Conservation (phyloP, 2,329 filamentous ascomycete genomes). For the Colletotrichum sp. region DNA sequence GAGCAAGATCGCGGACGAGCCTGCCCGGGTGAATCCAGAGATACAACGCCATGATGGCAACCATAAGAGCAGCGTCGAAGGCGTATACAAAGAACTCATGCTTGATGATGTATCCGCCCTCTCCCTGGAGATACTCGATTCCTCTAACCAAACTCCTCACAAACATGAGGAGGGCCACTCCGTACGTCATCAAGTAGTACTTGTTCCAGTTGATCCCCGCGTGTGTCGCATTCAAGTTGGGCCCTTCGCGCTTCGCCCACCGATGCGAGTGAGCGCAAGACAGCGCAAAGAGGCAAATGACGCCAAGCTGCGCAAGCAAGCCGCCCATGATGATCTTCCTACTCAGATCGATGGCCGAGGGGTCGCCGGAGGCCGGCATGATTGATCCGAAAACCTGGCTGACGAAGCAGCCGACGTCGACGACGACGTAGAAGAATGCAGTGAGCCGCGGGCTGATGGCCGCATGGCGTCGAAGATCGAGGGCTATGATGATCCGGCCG, state of each 20-base stretch:
- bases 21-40: conserved; percentile 21
- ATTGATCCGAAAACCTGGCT: conserved; percentile 42
- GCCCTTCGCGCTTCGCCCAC: neutral
- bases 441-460: conserved; percentile 40
- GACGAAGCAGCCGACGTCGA: conserved; percentile 47
- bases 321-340: conserved; percentile 34
- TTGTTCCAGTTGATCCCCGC: conserved; percentile 20
- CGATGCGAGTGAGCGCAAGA: neutral
- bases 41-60: conserved; percentile 36
- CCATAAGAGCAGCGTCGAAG: conserved; percentile 47
- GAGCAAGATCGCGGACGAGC: conserved; percentile 12
- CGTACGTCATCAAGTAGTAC: conserved; percentile 21
- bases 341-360: conserved; percentile 13
- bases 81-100: conserved; percentile 46
- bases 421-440: conserved; percentile 53
- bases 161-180: conserved; percentile 19
- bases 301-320: conserved; percentile 52
- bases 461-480: conserved; percentile 38
- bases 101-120: conserved; percentile 39
- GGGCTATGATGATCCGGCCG: conserved; percentile 35
- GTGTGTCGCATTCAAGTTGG: neutral
- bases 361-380: conserved; percentile 25
- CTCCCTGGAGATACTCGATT: conserved; percentile 24
- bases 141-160: conserved; percentile 23
- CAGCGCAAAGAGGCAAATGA: conserved; percentile 50